Percentiles rank a stretch among this genome's conserved stretches.
Evolutionary conservation across 2,329 filamentous ascomycete genomes (phyloP).

Genomic region (Huntiella omanensis): DNA sequence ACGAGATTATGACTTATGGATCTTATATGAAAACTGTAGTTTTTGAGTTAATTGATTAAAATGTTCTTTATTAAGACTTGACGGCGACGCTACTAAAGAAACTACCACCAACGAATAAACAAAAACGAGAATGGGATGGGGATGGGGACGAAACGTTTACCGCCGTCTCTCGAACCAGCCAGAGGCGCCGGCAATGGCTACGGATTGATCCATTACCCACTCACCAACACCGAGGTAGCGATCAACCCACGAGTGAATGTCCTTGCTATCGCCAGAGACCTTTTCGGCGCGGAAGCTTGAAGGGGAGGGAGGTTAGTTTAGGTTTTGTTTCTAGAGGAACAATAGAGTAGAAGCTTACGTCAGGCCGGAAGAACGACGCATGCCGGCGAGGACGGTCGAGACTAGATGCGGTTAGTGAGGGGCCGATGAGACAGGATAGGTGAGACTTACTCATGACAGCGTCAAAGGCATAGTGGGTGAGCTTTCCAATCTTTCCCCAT

Average conservation of each 20-base stretch:
- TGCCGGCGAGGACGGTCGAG: slow-evolving; percentile 87
- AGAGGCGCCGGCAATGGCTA: slow-evolving; percentile 74
- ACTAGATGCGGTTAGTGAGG: slow-evolving; percentile 30
- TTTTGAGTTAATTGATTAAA: too few relatives aligned
- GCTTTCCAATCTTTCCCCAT: slow-evolving; percentile 67
- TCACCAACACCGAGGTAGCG: slow-evolving; percentile 90
- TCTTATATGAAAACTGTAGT: too few relatives aligned
- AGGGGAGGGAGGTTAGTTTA: background rate
- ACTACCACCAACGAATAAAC: too few relatives aligned
- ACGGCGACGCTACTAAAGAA: background rate
- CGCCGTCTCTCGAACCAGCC: slow-evolving; percentile 82
- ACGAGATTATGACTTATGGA: too few relatives aligned
- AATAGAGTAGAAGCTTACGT: slow-evolving; percentile 50
- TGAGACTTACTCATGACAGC: slow-evolving; percentile 62
- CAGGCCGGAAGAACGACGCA: slow-evolving; percentile 92
- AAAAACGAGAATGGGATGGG: too few relatives aligned
- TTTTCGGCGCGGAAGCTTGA: slow-evolving; percentile 72
- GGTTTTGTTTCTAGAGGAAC: slow-evolving; percentile 6
- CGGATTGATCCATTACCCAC: slow-evolving; percentile 95
- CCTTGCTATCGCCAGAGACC: slow-evolving; percentile 60
- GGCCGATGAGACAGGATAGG: slow-evolving; percentile 1
- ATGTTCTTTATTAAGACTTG: background rate
- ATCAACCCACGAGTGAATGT: slow-evolving; percentile 73
- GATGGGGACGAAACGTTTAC: slow-evolving; percentile 23
- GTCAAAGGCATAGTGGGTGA: slow-evolving; percentile 92